Base-by-base conservation (phyloP, 75 land plant genomes). In the Gnetum montanum region DNA sequence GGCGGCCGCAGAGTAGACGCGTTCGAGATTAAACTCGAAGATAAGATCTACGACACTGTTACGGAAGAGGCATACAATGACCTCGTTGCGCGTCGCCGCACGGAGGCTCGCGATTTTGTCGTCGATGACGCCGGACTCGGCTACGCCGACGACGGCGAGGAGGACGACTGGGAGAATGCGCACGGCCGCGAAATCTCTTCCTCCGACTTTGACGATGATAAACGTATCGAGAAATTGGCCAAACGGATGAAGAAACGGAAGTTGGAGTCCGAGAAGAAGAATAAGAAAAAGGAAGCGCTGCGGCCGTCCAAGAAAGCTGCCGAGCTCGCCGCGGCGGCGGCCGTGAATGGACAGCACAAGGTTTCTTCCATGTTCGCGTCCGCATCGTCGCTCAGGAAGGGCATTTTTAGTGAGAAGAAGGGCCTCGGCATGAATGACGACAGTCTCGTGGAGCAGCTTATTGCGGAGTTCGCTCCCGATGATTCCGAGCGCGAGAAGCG, bases 61-160 rank as follows among this genome's bases (percentile, higher is more conserved):
- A 66, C 70, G 15, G 99, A 90, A 55, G 87, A 84, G 11, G 99
- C 83, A 43, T 90, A 95, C 65, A 72, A 61, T 47, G 63, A 78
- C 4, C 77, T 86, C 23, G 88, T 86, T 0, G 76, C 88, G 31
- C 74, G 77, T 63, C 81, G 96, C 7, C 63, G 78, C 8, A 70
- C 79, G 37, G 85, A 71, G 6, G 72, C 58, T 43, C 48, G 60
- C 22, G 81, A 60, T 16, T 95, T 95, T 51, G 88, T 95, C 22
- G 83, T 83, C 11, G 91, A 83, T 16, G 98, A 94, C 43, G 68
- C 71, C 15, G 88, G 85, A 6, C 71, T 86, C 15, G 96, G 96
- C 13, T 95, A 95, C 61, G 68, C 53, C 11, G 99, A 95, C 22
- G 56, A 73, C 7, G 96, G 96, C 19, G 78, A 85, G 55, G 99